Base-by-base conservation (phyloP, 768 basidiomycete species). In the Suillus ampliporus region DNA sequence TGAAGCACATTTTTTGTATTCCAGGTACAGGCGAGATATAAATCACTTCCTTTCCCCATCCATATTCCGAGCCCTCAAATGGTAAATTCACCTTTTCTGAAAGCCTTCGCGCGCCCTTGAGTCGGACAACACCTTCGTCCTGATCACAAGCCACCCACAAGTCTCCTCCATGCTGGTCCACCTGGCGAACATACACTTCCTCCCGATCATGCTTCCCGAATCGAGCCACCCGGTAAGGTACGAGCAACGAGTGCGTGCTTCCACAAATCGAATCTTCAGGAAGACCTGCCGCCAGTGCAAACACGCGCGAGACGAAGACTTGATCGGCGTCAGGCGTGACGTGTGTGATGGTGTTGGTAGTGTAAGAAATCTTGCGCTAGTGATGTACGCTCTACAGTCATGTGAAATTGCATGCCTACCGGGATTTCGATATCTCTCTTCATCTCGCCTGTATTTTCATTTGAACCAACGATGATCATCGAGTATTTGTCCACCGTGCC, bases 261-360 rank as follows among this genome's bases (percentile, higher is more conserved):
- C 85, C 86, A 62, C 84, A 86, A 8, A 85, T 84, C 19, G 74
- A 77, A 62, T 86, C 85, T 71, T 86, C 84, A 5, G 74, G 74
- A 15, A 57, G 70, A 67, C 60, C 64, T 9, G 61, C 37, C 1
- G 51, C 56, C 7, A 82, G 83, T 6, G 80, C 73, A 66, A 87
- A 85, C 78, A 86, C 81, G 5, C 86, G 78, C 8, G 85, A 84
- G 23, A 80, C 71, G 70, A 84, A 87, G 17, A 66, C 67, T 58
- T 76, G 76, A 13, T 76, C 65, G 5, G 68, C 68, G 34, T 66
- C 74, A 0, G 76, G 70, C 5, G 66, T 77, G 69, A 34, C 66
- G 62, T 34, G 75, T 74, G 85, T 84, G 28, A 85, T 65, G 17
- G 81, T 66, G 62, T 83, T 79, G 21, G 76, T 68, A 2, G n/a